Percentiles rank a stretch among this genome's conserved stretches.
Evolutionary conservation across 2,329 filamentous ascomycete species (phyloP).

Genomic region (Xenoacremonium recifei): DNA sequence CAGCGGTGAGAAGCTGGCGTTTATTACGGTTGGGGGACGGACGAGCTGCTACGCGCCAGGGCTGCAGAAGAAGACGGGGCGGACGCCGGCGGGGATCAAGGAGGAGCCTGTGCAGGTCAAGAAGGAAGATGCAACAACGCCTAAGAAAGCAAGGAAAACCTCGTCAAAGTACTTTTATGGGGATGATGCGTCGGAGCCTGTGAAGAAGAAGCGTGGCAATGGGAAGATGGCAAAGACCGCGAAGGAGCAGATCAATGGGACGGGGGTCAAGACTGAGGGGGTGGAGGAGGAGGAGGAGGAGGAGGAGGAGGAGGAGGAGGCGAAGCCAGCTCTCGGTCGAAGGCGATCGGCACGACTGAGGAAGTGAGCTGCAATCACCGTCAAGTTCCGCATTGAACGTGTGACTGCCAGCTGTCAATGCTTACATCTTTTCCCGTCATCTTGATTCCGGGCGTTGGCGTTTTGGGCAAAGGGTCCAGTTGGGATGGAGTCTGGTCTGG

Average conservation of each 20-base stretch:
- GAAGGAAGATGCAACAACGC: background rate
- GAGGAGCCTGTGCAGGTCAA: slow-evolving; percentile 37
- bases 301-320: background rate
- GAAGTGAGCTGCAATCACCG: slow-evolving; percentile 10
- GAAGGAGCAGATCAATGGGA: slow-evolving; percentile 41
- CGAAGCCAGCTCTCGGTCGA: slow-evolving; percentile 6
- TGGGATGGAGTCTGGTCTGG: no score
- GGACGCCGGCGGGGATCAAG: slow-evolving; percentile 41
- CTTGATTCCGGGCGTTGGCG: no score
- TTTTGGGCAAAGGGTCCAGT: no score
- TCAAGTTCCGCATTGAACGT: no score
- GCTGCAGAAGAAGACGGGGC: slow-evolving; percentile 76
- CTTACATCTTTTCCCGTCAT: no score
- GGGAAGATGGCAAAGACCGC: slow-evolving; percentile 64
- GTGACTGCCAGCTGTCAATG: no score
- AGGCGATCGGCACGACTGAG: slow-evolving; percentile 22
- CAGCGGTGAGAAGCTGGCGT: slow-evolving; percentile 80
- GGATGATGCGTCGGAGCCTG: no score
- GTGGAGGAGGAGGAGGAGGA: slow-evolving; percentile 2
- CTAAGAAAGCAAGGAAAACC: slow-evolving; percentile 20
- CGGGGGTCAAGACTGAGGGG: slow-evolving; percentile 32
- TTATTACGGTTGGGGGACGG: slow-evolving; percentile 84
- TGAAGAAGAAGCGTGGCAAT: slow-evolving; percentile 22
- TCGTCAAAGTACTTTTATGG: slow-evolving; percentile 20
- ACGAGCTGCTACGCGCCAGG: slow-evolving; percentile 87